Base-by-base conservation (phyloP, 768 basidiomycete genomes). In the Suillus plorans region DNA sequence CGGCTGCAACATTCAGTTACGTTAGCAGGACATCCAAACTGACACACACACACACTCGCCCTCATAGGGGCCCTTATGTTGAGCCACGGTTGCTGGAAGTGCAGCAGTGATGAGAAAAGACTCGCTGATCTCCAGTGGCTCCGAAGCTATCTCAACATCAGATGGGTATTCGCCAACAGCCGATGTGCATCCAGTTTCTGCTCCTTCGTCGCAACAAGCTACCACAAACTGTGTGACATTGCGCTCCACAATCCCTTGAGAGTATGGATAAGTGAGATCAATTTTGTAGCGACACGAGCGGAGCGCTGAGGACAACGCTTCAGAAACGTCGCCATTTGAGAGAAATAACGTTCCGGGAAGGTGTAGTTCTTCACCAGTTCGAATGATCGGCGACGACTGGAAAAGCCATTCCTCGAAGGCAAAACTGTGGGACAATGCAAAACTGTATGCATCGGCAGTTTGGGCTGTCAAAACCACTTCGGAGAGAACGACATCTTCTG, bases 121-220 rank as follows among this genome's bases (percentile, higher is more conserved):
- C 70, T 92, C 88, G 69, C 84, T 85, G 61, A 94, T 94, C 74
- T 92, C 91, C 56, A 92, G 73, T 20, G 67, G 71, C 39, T 88
- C 86, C 10, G 70, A 68, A 74, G 52, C 65, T 66, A 67, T 67
- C 69, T 28, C 59, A 65, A 18, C 71, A 25, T 76, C 68, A n/a
- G 41, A 13, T 6, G 20, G 8, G 31, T 41, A 20, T 20, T 18
- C 2, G 28, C 41, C 41, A 31, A 20, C 18, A 59, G 18, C 12
- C 28, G 41, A 59, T 20, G 41, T 18, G 16, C 25, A 10, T 59
- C 42, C 36, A 10, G 28, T 20, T 31, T 42, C 58, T 7, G 18
- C 58, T 63, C 62, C 28, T 34, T 61, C 66, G 31, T 76, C 69
- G 25, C 73, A 72, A 31, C 77, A 76, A 1, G 83, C 75, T 16